Evolutionary conservation across 768 basidiomycete species (phyloP), one percentile per base, ranked within the genome.

Genomic region (Nidularia pulvinata): DNA sequence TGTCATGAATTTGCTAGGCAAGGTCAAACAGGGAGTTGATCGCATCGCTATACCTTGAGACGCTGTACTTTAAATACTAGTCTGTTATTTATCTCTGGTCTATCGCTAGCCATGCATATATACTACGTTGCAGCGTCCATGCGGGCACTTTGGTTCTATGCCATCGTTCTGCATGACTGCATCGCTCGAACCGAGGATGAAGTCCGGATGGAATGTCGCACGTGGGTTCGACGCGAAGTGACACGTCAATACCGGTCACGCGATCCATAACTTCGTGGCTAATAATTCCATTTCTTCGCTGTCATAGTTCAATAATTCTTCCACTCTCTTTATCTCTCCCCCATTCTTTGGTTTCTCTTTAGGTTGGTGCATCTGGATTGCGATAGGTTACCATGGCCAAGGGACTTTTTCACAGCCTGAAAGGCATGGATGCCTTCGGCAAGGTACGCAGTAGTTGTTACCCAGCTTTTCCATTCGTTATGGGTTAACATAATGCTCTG

Each of bases 361-460:
- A 64, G 69, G 70, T 64, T 61, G 64, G 65, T 65, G 59, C 64
- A 66, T 69, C 68, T 59, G 62, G 64, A 61, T 65, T 59, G 67
- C 66, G 63, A 68, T 65, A 71, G 62, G 65, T 65, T 58, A 68
- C 58, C 59, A 90, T 91, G 88, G 88, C 89, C 60, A 93, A 88
- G 72, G 86, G 88, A 59, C 71, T 92, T 60, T 79, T 93, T 64
- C 81, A 79, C 48, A 81, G 78, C 60, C 80, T 98, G 63, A 94
- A 91, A 69, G 93, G 94, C 67, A 82, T 98, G 51, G 97, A 99
- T 78, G 97, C 97, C 72, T 99, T 99, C 80, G 97, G 97, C 57
- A 99, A 98, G 88, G 96, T 96, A 64, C 60, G 79, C 61, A 22
- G 33, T 22, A 33, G 43, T 37, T 30, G 1, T 19, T 19, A 19